A percentile compares a stretch with the other conserved stretches of the same genome.
phyloP scores from a whole-genome alignment of 23 red algal species.

The Gracilaria caudata region DNA sequence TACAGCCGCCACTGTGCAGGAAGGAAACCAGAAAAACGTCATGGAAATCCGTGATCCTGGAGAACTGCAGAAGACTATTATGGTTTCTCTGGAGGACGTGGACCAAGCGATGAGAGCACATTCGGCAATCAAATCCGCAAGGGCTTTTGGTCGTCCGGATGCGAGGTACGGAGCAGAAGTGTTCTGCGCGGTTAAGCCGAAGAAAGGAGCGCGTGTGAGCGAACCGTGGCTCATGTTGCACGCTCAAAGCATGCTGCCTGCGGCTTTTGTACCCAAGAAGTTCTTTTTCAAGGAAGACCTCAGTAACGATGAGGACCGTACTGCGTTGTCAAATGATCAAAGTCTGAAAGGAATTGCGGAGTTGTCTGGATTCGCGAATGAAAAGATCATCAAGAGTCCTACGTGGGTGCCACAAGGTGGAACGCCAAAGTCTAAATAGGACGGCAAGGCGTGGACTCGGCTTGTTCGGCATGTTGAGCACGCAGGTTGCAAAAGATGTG shows the following conservation, averaged over 20 bases:
- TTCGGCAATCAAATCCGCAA: conserved; percentile 40
- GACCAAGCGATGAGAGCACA: conserved; percentile 70
- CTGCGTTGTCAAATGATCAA: conserved; percentile 28
- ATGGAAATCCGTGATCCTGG: conserved; percentile 57
- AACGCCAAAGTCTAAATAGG: not conserved
- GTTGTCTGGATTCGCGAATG: conserved; percentile 36
- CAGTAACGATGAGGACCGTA: conserved; percentile 37
- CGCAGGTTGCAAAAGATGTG: not conserved
- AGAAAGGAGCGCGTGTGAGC: conserved; percentile 59
- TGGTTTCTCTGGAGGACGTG: conserved; percentile 70
- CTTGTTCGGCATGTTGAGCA: not conserved
- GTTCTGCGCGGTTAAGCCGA: conserved; percentile 60
- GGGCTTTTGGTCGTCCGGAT: conserved; percentile 76
- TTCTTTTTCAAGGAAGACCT: conserved; percentile 67
- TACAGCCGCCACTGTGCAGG: conserved; percentile 11
- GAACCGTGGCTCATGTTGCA: conserved; percentile 83
- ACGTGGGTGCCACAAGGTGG: not conserved
- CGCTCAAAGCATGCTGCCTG: conserved; percentile 71
- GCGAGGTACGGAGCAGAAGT: conserved; percentile 66
- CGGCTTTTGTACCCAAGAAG: conserved; percentile 64
- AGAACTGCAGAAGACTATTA: conserved; percentile 56
- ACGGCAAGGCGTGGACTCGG: not conserved
- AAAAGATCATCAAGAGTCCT: conserved; percentile 62
- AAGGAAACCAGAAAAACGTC: conserved; percentile 5
- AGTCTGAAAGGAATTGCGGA: conserved; percentile 52